These are phyloP conservation scores for Paramyrothecium roridum DNA, from an alignment of 2,329 filamentous ascomycete species.

Conservation along the genomic window DNA sequence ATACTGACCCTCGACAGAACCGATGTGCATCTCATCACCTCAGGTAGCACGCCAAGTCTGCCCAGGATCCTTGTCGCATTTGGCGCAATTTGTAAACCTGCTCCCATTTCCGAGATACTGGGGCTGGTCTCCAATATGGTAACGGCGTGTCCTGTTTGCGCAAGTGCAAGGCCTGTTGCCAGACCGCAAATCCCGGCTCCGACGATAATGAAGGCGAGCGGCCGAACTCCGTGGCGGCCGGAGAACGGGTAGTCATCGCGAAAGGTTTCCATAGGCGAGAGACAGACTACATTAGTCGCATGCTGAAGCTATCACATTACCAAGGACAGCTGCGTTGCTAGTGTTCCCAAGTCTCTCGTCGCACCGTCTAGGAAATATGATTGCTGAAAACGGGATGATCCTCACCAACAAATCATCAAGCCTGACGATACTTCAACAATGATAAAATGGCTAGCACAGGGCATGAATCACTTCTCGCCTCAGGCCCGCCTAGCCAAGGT, in stretches of 20 bases:
- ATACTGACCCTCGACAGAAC: slow-evolving; percentile 23
- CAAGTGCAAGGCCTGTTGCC: slow-evolving; percentile 33
- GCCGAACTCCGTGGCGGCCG: background rate
- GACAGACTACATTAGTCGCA: too few relatives aligned
- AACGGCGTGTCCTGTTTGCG: slow-evolving; percentile 21
- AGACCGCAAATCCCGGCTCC: slow-evolving; percentile 36
- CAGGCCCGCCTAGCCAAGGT: too few relatives aligned
- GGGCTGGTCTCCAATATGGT: slow-evolving; percentile 19
- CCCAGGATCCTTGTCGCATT: slow-evolving; percentile 79
- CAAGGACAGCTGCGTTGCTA: too few relatives aligned
- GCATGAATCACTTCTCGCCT: too few relatives aligned
- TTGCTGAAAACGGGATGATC: too few relatives aligned
- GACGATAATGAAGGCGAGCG: slow-evolving; percentile 8
- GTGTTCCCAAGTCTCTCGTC: too few relatives aligned
- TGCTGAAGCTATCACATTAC: too few relatives aligned
- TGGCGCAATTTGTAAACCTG: slow-evolving; percentile 79
- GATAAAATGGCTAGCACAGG: too few relatives aligned
- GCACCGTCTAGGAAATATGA: too few relatives aligned
- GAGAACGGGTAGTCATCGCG: background rate
- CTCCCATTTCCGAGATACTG: slow-evolving; percentile 54
- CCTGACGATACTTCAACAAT: too few relatives aligned
- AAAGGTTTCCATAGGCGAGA: background rate
- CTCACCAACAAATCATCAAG: too few relatives aligned
- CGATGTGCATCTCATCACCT: slow-evolving; percentile 35
- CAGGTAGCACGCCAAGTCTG: slow-evolving; percentile 68